A percentile compares a stretch with the other conserved stretches of the same genome.
Evolutionary conservation across 768 basidiomycete species (phyloP).

Genomic region (Cantharellus cinnabarinus): DNA sequence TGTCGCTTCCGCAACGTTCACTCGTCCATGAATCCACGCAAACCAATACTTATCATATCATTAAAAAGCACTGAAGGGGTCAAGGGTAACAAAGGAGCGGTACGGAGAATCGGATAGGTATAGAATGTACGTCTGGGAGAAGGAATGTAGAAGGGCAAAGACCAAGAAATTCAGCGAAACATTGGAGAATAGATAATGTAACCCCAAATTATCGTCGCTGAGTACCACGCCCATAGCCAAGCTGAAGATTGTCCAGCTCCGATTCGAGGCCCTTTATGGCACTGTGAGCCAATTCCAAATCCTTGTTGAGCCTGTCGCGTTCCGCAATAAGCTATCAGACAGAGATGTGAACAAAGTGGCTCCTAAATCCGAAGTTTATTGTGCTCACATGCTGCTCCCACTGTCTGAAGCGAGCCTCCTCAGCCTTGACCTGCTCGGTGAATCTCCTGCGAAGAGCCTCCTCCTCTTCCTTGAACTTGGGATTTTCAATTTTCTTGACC

Average conservation of each 20-base stretch:
- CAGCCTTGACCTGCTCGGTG: conserved; percentile 98
- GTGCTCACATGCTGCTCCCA: conserved; percentile 90
- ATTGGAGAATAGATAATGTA: background rate
- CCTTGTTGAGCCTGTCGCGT: conserved; percentile 96
- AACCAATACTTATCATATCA: background rate
- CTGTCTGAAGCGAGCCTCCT: conserved; percentile 92
- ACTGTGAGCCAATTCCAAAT: conserved; percentile 80
- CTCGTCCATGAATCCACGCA: background rate
- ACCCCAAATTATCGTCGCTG: background rate
- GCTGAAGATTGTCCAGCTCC: conserved; percentile 77
- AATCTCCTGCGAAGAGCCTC: conserved; percentile 91
- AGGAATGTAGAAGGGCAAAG: background rate
- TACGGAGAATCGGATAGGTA: too few species aligned
- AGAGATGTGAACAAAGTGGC: conserved; percentile 8
- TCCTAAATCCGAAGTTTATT: conserved; percentile 1
- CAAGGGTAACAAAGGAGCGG: background rate
- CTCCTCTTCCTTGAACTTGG: conserved; percentile 99
- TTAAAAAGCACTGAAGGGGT: background rate
- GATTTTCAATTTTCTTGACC: conserved; percentile 96
- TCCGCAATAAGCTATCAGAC: conserved; percentile 75
- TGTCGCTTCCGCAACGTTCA: background rate
- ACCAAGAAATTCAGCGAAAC: background rate
- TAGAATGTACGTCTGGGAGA: background rate
- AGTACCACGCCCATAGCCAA: conserved; percentile 54
- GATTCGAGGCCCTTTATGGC: conserved; percentile 80